phyloP scores from a whole-genome alignment of 305 asterid genomes.

The Solanum hybrid region DNA sequence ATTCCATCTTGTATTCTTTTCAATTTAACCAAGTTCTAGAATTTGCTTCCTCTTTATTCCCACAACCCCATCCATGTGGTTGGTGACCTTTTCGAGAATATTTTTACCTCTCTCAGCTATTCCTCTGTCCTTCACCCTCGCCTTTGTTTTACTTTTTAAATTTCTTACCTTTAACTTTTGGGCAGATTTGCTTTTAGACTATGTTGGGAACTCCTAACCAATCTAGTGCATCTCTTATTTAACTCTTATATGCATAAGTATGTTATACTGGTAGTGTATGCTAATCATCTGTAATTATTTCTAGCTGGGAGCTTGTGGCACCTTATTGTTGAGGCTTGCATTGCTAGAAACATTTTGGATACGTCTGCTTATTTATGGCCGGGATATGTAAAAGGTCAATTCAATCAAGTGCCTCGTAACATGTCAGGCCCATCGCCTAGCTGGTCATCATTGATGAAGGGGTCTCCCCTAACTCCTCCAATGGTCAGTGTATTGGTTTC shows the following conservation, averaged over 20 bases:
- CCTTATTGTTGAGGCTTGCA: conserved; percentile 23
- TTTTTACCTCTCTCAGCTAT: neutral
- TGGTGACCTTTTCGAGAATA: neutral
- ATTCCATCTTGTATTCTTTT: neutral
- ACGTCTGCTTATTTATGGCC: conserved; percentile 25
- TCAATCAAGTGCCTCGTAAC: neutral
- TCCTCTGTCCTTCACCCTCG: neutral
- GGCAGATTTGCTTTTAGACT: neutral
- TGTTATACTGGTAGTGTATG: neutral
- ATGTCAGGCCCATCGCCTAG: conserved; percentile 1
- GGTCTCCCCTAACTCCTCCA: conserved; percentile 14
- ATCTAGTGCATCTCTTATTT: neutral
- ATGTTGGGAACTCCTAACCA: neutral
- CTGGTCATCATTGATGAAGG: conserved; percentile 20
- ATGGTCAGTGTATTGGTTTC: conserved; percentile 13
- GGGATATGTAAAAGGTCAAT: conserved; percentile 5
- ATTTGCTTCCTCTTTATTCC: neutral
- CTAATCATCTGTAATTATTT: conserved; percentile 6
- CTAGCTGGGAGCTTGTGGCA: conserved; percentile 21
- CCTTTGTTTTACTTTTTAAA: neutral
- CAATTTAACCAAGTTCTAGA: neutral
- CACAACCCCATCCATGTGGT: neutral
- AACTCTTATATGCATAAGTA: neutral
- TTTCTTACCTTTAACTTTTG: neutral
- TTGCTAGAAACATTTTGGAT: conserved; percentile 19